These are phyloP conservation scores for Ophiostoma sp. DNA, from an alignment of 2,329 filamentous ascomycete species.

Conservation along the genomic window DNA sequence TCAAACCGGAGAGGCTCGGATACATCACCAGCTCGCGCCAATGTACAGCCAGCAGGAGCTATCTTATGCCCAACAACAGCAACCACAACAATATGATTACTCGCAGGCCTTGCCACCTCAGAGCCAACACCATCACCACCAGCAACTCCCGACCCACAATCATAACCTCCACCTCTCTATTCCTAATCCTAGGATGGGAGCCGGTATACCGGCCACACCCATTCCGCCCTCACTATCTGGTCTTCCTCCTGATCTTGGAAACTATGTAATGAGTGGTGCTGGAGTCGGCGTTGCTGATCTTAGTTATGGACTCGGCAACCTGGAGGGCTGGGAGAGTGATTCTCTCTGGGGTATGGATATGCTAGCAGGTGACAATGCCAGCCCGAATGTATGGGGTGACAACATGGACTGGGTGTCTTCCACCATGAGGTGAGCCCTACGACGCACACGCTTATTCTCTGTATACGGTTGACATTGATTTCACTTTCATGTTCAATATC, in stretches of 20 bases:
- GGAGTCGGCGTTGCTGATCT: slow-evolving; percentile 12
- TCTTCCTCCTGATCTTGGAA: slow-evolving; percentile 14
- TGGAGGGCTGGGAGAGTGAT: slow-evolving; percentile 23
- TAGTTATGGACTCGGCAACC: slow-evolving; percentile 14
- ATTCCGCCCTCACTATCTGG: neutral
- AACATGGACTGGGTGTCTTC: slow-evolving; percentile 22
- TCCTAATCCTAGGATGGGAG: neutral
- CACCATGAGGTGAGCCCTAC: neutral
- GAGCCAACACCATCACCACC: slow-evolving; percentile 1
- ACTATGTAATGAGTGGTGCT: slow-evolving; percentile 7
- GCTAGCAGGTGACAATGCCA: slow-evolving; percentile 24
- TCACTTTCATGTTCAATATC: neutral
- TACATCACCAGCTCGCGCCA: neutral
- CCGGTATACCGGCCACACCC: neutral
- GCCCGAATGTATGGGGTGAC: slow-evolving; percentile 27
- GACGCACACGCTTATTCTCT: neutral
- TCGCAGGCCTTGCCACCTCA: neutral
- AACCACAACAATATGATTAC: neutral
- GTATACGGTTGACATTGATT: neutral
- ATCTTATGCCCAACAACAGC: neutral
- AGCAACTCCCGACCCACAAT: slow-evolving; percentile 7
- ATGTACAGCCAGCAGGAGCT: neutral
- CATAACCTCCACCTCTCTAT: neutral
- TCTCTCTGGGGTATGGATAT: slow-evolving; percentile 26
- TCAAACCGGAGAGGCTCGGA: neutral